Percentiles rank a stretch among this genome's conserved stretches.
These are phyloP conservation scores for Capronia coronata DNA, from an alignment of 2,329 filamentous ascomycete species.

Conservation along the genomic window DNA sequence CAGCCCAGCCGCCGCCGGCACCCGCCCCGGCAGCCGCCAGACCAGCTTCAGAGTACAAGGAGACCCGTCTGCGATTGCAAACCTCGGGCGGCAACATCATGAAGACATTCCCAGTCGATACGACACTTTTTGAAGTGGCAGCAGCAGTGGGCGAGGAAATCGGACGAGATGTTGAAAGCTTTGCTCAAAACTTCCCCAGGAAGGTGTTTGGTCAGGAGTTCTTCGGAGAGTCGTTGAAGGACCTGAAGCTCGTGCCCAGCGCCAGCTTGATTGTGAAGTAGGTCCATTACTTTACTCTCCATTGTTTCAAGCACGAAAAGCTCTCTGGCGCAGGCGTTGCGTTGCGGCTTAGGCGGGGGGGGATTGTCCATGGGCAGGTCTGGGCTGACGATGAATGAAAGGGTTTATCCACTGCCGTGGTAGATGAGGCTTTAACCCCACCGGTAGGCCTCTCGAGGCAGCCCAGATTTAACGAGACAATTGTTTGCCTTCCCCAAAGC, in stretches of 20 bases:
- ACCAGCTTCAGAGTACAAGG: conserved; percentile 65
- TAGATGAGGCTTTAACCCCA: too few species aligned
- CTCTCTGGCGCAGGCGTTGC: conserved; percentile 14
- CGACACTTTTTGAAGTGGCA: conserved; percentile 87
- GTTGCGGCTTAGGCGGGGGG: neutral
- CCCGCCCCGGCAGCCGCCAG: conserved; percentile 50
- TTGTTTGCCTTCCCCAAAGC: too few species aligned
- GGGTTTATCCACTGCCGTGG: conserved; percentile 27
- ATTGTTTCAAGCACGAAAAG: conserved; percentile 1
- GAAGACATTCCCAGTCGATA: conserved; percentile 83
- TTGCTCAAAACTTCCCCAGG: conserved; percentile 78
- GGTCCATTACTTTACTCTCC: conserved; percentile 12
- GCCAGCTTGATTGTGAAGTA: conserved; percentile 72
- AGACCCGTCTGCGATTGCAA: conserved; percentile 76
- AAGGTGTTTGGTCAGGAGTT: conserved; percentile 72
- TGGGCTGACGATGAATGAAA: conserved; percentile 24
- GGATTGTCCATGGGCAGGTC: conserved; percentile 3
- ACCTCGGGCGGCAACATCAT: conserved; percentile 67
- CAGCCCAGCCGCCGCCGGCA: conserved; percentile 40
- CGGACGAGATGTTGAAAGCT: conserved; percentile 64
- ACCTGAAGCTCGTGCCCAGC: conserved; percentile 82
- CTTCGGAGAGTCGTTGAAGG: conserved; percentile 85
- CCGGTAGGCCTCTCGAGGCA: too few species aligned
- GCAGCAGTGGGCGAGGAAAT: conserved; percentile 66
- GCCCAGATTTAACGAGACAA: too few species aligned